A percentile compares a stretch with the other conserved stretches of the same genome.
These are phyloP conservation scores for Bolboschoenus planiculmis DNA, from an alignment of 176 grass and related monocot genomes.

Conservation along the genomic window DNA sequence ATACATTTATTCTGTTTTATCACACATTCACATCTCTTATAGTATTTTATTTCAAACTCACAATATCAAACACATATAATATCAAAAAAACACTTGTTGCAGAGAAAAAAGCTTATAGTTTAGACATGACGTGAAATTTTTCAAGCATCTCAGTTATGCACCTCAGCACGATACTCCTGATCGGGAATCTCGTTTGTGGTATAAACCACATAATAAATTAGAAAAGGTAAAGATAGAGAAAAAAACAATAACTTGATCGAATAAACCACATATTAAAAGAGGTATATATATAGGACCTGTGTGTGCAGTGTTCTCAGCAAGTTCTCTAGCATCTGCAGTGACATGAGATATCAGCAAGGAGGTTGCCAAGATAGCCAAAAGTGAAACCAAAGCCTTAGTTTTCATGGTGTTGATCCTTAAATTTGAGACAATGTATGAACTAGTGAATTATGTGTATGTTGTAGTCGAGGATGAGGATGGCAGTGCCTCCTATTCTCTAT, in stretches of 20 bases:
- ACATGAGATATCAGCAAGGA: not conserved
- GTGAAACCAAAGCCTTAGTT: not conserved
- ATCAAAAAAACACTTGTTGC: too few relatives aligned
- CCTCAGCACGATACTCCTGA: constrained; percentile 41
- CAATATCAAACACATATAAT: too few relatives aligned
- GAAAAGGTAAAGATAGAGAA: not conserved
- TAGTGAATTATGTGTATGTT: not conserved
- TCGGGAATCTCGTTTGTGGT: constrained; percentile 44
- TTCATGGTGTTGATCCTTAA: not conserved
- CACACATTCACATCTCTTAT: too few relatives aligned
- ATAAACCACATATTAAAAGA: not conserved
- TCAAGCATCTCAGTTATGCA: not conserved
- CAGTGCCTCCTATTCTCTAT: not conserved
- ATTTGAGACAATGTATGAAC: not conserved
- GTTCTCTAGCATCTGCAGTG: not conserved
- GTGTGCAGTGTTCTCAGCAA: constrained; percentile 1
- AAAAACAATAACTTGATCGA: not conserved
- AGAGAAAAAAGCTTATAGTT: too few relatives aligned
- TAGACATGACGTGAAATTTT: not conserved
- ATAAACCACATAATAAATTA: not conserved
- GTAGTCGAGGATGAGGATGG: not conserved
- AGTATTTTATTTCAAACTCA: too few relatives aligned
- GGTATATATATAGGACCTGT: not conserved
- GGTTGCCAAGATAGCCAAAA: not conserved
- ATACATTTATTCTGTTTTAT: too few relatives aligned